Base-by-base conservation (phyloP, 1,284 basidiomycete genomes). In the Agroathelia rolfsii region DNA sequence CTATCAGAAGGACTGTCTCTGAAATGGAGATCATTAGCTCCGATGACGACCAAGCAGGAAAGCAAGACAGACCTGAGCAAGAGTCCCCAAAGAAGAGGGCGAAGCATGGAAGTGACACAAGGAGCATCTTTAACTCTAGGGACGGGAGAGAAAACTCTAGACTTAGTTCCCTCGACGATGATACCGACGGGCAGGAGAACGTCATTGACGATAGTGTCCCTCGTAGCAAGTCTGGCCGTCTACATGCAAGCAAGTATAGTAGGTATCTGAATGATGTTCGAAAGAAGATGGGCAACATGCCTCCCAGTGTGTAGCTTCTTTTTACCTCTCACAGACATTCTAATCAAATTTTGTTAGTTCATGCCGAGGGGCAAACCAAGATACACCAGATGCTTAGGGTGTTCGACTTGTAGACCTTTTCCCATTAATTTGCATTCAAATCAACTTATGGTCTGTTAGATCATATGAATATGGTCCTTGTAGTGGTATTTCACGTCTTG, bases 391-490 rank as follows among this genome's bases (percentile, higher is more conserved):
- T 89, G 31, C 71, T 90, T 9, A 72, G 84, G 2, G 70, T 80
- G 2, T 92, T 90, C 45, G 87, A 92, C 53, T 57, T 84, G 72
- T 78, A 46, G 40, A 70, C 55, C 26, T 28, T 24, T 32, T 13
- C 27, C 11, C 16, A 18, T 16, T 15, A 24, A 23, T 28, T 24
- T 6, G 19, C 13, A 18, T 17, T n/a, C n/a, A 28, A 3, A 20
- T 33, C 32, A 22, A 23, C 40, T 32, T 38, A 13, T 20, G 4
- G 18, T 18, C 17, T 7, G 23, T 26, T 25, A 83, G 80, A 46
- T 76, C 78, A 0, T 77, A 79, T 37, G 76, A 87, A 43, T 94
- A 79, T 50, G 90, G 90, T 0, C 90, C 90, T 2, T 89, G 81
- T 44, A 66, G 86, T 26, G 90, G 90, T 2, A 68, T 93, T 28